Evolutionary conservation across 257 asterid species (phyloP), one percentile per base, ranked within the genome.

Genomic region (Salvia miltiorrhiza): DNA sequence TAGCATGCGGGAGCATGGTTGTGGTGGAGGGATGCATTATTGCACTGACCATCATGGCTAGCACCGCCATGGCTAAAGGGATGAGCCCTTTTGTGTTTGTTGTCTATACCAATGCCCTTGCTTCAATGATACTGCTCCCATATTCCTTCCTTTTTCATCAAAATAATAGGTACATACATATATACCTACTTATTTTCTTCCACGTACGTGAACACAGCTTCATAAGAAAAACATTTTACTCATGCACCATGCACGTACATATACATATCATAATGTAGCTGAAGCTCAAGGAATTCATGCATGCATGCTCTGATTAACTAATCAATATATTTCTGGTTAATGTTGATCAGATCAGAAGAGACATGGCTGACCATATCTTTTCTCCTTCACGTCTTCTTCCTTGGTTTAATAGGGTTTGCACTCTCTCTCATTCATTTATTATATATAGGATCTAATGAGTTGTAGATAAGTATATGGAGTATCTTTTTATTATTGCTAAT

Each of bases 51-150:
- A 86, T 86, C 32, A 65, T 85, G 84, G 89, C 96, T 26, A 81
- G 81, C 77, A 86, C 91, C 33, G 82, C 85, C 81, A 80, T 89
- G 83, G 78, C 94, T 24, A 79, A 40, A 62, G 94, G 96, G 39
- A 82, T 80, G 82, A 89, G 93, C 76, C 88, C 96, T 55, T 86
- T 63, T 49, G 92, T 89, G 4, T 89, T 89, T 53, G 96, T 86
- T 64, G 96, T 85, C 35, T 87, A 85, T 41, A 85, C 96, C 0
- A 89, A 89, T 77, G 90, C 82, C 65, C 84, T 89, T 77, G 86
- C 79, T 58, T 83, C 92, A 0, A 17, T 89, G 49, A 63, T 89
- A 9, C 83, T 89, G 9, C 74, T 85, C 10, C 85, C 80, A 28
- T 80, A 48, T 74, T 80, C 83, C 10, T 81, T 73, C 77, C 30